These are phyloP conservation scores for Yamadazyma blattariae DNA, from an alignment of 1,139 yeast species.

Conservation along the genomic window DNA sequence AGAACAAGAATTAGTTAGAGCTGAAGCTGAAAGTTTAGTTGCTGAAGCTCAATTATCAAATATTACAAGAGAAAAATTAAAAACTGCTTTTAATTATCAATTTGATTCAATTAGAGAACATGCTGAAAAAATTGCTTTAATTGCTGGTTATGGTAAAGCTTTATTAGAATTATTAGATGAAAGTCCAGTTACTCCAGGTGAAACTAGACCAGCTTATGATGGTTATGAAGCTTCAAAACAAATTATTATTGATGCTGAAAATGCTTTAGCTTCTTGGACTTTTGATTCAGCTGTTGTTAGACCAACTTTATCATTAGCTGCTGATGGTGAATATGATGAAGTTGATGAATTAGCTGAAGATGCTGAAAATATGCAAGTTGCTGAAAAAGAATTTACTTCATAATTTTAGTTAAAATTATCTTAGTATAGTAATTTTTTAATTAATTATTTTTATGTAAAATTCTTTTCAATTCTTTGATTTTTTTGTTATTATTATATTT, in stretches of 20 bases:
- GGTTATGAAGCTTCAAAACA: constrained; percentile 87
- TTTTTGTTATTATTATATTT: not conserved
- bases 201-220: constrained; percentile 83
- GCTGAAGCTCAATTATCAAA: constrained; percentile 89
- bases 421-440: no score
- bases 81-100: constrained; percentile 81
- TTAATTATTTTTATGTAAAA: no score
- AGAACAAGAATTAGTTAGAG: constrained; percentile 87
- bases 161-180: constrained; percentile 78
- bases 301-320: constrained; percentile 78
- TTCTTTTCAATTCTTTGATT: no score
- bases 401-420: no score
- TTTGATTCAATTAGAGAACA: constrained; percentile 81
- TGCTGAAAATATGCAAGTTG: constrained; percentile 52
- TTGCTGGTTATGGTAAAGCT: constrained; percentile 89
- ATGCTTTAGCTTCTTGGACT: constrained; percentile 81
- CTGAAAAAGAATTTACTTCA: constrained; percentile 38
- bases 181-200: constrained; percentile 87
- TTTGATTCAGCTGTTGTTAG: constrained; percentile 76
- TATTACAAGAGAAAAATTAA: constrained; percentile 82
- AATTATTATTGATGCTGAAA: constrained; percentile 81
- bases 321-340: constrained; percentile 51
- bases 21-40: constrained; percentile 86
- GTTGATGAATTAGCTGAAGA: constrained; percentile 53
- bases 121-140: constrained; percentile 79